These are phyloP conservation scores for Mycena sp. DNA, from an alignment of 1,284 basidiomycete genomes.

Conservation along the genomic window DNA sequence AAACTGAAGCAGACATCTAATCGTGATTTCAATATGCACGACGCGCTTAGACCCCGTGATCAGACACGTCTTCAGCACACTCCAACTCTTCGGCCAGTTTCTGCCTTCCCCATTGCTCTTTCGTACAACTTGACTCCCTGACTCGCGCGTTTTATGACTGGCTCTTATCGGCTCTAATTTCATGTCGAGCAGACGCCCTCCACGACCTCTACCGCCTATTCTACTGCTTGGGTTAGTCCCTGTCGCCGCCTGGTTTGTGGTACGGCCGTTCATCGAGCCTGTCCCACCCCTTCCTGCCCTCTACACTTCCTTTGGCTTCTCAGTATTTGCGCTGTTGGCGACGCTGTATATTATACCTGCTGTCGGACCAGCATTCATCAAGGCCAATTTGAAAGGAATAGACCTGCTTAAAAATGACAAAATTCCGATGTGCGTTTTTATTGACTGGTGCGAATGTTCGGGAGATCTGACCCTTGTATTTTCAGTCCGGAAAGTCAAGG, in stretches of 20 bases:
- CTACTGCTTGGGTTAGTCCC: conserved; percentile 63
- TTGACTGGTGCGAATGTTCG: conserved; percentile 3
- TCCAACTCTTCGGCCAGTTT: not conserved
- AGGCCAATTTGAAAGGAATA: conserved; percentile 80
- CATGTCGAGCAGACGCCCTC: conserved; percentile 34
- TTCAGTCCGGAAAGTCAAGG: conserved; percentile 93
- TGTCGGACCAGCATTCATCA: conserved; percentile 78
- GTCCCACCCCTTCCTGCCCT: conserved; percentile 73
- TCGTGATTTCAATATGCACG: conserved; percentile 5
- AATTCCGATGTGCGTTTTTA: conserved; percentile 70
- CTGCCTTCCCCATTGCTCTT: not conserved
- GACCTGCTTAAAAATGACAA: conserved; percentile 84
- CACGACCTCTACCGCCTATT: conserved; percentile 62
- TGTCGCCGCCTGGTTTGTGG: conserved; percentile 74
- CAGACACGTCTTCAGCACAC: conserved; percentile 12
- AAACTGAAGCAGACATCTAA: conserved; percentile 12
- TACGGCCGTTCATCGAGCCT: conserved; percentile 74
- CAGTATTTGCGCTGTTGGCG: conserved; percentile 80
- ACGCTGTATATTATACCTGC: conserved; percentile 80
- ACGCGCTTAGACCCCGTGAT: conserved; percentile 12
- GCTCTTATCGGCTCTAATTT: not conserved
- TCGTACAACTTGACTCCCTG: not conserved
- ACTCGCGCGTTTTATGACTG: not conserved
- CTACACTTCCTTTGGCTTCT: conserved; percentile 81
- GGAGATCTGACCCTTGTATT: not conserved